Evolutionary conservation across 2,329 filamentous ascomycete genomes (phyloP).

Genomic region (Camptophora hylomeconis): DNA sequence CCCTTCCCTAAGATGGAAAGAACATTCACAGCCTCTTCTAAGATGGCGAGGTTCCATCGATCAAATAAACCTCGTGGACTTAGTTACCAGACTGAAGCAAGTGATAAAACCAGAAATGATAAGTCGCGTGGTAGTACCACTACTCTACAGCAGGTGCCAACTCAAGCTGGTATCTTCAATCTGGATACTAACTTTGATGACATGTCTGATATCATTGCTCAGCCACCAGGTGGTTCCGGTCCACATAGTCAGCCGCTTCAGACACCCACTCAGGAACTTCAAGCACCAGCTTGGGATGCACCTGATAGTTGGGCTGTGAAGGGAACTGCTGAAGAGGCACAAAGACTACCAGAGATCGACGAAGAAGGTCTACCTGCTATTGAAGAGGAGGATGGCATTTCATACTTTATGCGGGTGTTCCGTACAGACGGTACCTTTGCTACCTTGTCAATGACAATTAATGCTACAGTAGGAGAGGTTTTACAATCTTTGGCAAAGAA

Average conservation of each 20-base stretch:
- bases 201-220: slow-evolving; percentile 81
- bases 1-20: slow-evolving; percentile 14
- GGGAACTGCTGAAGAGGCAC: slow-evolving; percentile 34
- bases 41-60: slow-evolving; percentile 12
- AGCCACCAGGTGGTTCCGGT: slow-evolving; percentile 38
- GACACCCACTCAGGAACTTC: slow-evolving; percentile 24
- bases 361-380: slow-evolving; percentile 54
- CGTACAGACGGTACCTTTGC: slow-evolving; percentile 88
- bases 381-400: slow-evolving; percentile 59
- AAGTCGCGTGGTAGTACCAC: too few species aligned
- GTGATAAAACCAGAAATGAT: slow-evolving; percentile 43
- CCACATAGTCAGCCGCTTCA: slow-evolving; percentile 12
- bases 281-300: slow-evolving; percentile 66
- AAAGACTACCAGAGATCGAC: slow-evolving; percentile 30
- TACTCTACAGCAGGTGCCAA: slow-evolving; percentile 24
- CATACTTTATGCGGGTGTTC: slow-evolving; percentile 92
- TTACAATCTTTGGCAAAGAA: slow-evolving; percentile 88
- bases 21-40: slow-evolving; percentile 14
- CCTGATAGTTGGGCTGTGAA: slow-evolving; percentile 95
- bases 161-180: slow-evolving; percentile 50
- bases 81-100: slow-evolving; percentile 27
- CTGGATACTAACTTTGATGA: slow-evolving; percentile 80
- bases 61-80: slow-evolving; percentile 10
- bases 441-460: slow-evolving; percentile 71
- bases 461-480: slow-evolving; percentile 75